Evolutionary conservation across 805 yeast species (phyloP).

Genomic region (Nakazawaea pomicola): DNA sequence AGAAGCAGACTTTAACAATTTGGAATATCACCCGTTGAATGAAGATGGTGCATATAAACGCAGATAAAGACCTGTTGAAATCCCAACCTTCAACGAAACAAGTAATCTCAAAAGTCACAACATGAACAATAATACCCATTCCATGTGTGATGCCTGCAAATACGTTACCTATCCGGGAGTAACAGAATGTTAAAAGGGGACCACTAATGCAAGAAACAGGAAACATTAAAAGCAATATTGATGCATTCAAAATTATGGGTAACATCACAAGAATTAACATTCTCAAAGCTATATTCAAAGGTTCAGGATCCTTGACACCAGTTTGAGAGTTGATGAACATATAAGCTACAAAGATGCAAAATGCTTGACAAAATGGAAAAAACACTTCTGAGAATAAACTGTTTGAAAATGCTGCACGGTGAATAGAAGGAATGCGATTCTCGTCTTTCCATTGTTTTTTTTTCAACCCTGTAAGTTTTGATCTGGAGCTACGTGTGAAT

Average conservation of each 20-base stretch:
- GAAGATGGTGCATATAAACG: slow-evolving; percentile 31
- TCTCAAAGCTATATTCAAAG: slow-evolving; percentile 58
- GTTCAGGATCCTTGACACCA: slow-evolving; percentile 55
- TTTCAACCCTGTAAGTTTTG: slow-evolving; percentile 89
- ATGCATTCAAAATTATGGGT: slow-evolving; percentile 41
- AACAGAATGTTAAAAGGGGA: slow-evolving; percentile 27
- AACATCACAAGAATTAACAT: slow-evolving; percentile 45
- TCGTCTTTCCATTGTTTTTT: slow-evolving; percentile 58
- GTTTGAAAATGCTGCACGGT: slow-evolving; percentile 75
- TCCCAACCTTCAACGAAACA: slow-evolving; percentile 39
- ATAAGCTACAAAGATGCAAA: slow-evolving; percentile 67
- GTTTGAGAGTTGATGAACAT: slow-evolving; percentile 82
- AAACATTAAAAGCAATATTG: slow-evolving; percentile 28
- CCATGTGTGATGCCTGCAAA: slow-evolving; percentile 38
- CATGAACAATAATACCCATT: slow-evolving; percentile 27
- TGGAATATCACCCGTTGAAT: slow-evolving; percentile 33
- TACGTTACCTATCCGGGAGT: slow-evolving; percentile 26
- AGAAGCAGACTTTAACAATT: slow-evolving; percentile 24
- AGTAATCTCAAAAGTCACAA: slow-evolving; percentile 31
- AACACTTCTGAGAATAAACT: slow-evolving; percentile 75
- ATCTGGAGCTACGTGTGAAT: slow-evolving; percentile 69
- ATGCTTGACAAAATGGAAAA: slow-evolving; percentile 66
- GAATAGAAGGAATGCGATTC: slow-evolving; percentile 42
- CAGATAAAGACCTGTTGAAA: slow-evolving; percentile 32
- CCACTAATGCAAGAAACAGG: slow-evolving; percentile 33